Evolutionary conservation across 163 green algal genomes (phyloP).

Genomic region (Prototheca cutis): DNA sequence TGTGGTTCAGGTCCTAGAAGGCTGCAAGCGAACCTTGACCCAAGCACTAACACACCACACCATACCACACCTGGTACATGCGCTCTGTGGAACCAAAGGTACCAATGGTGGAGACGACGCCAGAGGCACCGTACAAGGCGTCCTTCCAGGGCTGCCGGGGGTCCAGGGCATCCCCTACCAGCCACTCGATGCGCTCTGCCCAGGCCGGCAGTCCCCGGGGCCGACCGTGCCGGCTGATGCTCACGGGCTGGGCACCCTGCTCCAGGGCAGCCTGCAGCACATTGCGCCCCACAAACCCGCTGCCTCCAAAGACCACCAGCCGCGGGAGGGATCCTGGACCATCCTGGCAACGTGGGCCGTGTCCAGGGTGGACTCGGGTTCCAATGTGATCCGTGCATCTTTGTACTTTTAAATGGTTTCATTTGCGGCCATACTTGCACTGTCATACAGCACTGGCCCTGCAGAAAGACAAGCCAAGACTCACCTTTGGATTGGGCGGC

Average conservation of each 20-base stretch:
- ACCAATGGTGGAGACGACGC: slow-evolving; percentile 59
- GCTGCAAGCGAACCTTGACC: too few relatives aligned
- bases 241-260: slow-evolving; percentile 54
- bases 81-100: slow-evolving; percentile 68
- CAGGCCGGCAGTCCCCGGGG: slow-evolving; percentile 35
- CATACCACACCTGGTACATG: slow-evolving; percentile 71
- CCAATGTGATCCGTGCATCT: too few relatives aligned
- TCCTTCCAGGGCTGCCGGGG: slow-evolving; percentile 17
- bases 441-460: too few relatives aligned
- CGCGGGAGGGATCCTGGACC: too few relatives aligned
- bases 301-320: slow-evolving; percentile 84
- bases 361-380: not conserved
- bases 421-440: too few relatives aligned
- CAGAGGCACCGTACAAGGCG: slow-evolving; percentile 30
- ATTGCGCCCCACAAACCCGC: slow-evolving; percentile 76
- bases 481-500: too few relatives aligned
- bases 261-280: slow-evolving; percentile 64
- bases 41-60: too few relatives aligned
- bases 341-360: too few relatives aligned
- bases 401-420: too few relatives aligned
- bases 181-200: slow-evolving; percentile 60
- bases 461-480: too few relatives aligned
- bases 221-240: slow-evolving; percentile 58
- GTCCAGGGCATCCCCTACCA: slow-evolving; percentile 39
- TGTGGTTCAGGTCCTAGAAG: too few relatives aligned